Conservation (phyloP, 176 grass and related monocot species). For the Aegilops longissima region DNA sequence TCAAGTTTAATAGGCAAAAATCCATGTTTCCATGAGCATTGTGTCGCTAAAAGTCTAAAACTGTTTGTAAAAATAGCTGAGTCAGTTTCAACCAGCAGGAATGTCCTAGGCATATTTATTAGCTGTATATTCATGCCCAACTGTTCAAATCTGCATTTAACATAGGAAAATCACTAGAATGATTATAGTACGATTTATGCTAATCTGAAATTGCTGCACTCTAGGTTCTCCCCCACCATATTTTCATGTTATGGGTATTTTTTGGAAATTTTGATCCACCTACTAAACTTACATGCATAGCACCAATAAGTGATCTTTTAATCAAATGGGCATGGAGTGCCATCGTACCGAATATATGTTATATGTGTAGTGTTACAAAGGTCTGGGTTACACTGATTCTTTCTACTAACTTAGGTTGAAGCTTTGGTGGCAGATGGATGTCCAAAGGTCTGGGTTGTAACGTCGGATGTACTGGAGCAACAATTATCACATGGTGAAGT, state of each 20-base stretch:
- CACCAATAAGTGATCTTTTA: neutral
- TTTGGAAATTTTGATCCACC: neutral
- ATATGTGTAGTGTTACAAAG: neutral
- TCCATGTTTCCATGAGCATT: neutral
- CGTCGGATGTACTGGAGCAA: conserved; percentile 81
- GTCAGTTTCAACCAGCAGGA: neutral
- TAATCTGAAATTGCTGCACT: neutral
- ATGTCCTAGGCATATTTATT: neutral
- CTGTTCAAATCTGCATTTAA: neutral
- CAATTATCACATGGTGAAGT: conserved; percentile 78
- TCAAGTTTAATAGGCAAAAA: neutral
- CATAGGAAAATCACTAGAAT: neutral
- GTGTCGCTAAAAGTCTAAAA: neutral
- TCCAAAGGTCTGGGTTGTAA: conserved; percentile 87
- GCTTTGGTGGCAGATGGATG: conserved; percentile 76
- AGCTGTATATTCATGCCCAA: neutral
- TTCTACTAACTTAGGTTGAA: conserved; percentile 71
- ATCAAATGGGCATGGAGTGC: conserved; percentile 9
- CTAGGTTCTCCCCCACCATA: neutral
- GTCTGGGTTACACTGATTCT: conserved; percentile 14
- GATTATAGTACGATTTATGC: neutral
- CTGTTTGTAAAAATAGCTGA: too few relatives aligned
- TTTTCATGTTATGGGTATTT: neutral
- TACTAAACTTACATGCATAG: neutral
- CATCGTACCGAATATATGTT: neutral